Percentiles rank a stretch among this genome's conserved stretches.
Conservation (phyloP, 345 rosid genomes). For the Eucalyptus microcorys region DNA sequence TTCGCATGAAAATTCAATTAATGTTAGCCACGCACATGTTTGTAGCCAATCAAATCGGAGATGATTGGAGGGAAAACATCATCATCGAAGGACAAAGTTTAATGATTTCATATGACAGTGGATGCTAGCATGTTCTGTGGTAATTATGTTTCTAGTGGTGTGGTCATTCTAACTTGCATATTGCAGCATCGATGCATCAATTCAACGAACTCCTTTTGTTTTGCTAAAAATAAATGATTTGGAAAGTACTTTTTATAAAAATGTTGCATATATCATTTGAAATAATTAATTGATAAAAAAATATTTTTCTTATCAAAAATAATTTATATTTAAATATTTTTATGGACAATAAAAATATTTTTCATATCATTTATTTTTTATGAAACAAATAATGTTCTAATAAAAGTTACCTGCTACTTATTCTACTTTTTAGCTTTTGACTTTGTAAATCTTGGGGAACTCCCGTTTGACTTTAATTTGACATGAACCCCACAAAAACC, state of each 20-base stretch:
- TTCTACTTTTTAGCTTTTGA: neutral
- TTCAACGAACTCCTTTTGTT: neutral
- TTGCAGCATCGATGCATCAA: neutral
- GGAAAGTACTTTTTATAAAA: too few species aligned
- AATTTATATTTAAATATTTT: too few species aligned
- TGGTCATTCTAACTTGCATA: neutral
- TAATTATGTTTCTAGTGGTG: neutral
- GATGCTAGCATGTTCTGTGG: neutral
- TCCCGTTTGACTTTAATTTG: neutral
- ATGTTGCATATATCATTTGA: fast-evolving
- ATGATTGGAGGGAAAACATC: neutral
- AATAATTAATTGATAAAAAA: too few species aligned
- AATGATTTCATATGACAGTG: fast-evolving
- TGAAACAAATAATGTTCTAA: too few species aligned
- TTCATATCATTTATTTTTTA: too few species aligned
- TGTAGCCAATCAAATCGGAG: neutral
- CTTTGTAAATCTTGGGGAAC: neutral
- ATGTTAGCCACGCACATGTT: neutral
- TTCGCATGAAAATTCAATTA: neutral
- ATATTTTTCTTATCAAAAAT: fast-evolving
- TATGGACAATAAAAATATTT: too few species aligned
- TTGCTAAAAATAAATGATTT: too few species aligned
- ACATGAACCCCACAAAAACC: too few species aligned
- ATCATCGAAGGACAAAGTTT: neutral
- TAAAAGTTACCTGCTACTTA: neutral